Evolutionary conservation across 495 filamentous ascomycete species (phyloP).

Genomic region (Daldinia bambusicola): DNA sequence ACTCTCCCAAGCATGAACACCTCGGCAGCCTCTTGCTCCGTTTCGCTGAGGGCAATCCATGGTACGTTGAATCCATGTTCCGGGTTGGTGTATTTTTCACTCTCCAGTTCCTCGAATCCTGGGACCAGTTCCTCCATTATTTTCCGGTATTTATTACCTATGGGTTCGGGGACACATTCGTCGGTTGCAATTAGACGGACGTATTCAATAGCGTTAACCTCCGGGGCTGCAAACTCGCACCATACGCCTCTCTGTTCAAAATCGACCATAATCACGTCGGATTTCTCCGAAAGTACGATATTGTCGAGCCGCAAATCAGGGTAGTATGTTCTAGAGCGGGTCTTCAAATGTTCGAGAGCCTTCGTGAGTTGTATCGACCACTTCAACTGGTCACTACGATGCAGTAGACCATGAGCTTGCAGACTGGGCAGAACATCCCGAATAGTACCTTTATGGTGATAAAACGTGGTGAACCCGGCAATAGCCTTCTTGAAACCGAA

Average conservation of each 20-base stretch:
- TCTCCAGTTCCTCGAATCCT: slow-evolving; percentile 51
- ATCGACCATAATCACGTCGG: slow-evolving; percentile 60
- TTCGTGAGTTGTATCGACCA: slow-evolving; percentile 59
- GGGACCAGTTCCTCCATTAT: slow-evolving; percentile 53
- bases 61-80: slow-evolving; percentile 57
- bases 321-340: slow-evolving; percentile 55
- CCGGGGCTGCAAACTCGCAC: slow-evolving; percentile 62
- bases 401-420: slow-evolving; percentile 52
- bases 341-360: slow-evolving; percentile 54
- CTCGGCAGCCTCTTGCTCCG: slow-evolving; percentile 59
- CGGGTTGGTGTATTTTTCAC: slow-evolving; percentile 51
- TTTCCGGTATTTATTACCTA: slow-evolving; percentile 47
- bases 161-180: slow-evolving; percentile 46
- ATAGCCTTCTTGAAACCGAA: slow-evolving; percentile 59
- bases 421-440: slow-evolving; percentile 56
- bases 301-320: slow-evolving; percentile 63
- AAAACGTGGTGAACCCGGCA: slow-evolving; percentile 58
- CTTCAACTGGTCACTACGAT: slow-evolving; percentile 50
- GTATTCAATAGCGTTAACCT: slow-evolving; percentile 62
- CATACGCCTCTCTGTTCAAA: slow-evolving; percentile 64
- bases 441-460: slow-evolving; percentile 55
- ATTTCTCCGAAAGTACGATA: slow-evolving; percentile 53
- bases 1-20: slow-evolving; percentile 64
- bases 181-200: slow-evolving; percentile 53
- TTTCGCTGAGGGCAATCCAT: slow-evolving; percentile 55